Percentiles rank a stretch among this genome's conserved stretches.
These are phyloP conservation scores for Suillus discolor DNA, from an alignment of 768 basidiomycete genomes.

Conservation along the genomic window DNA sequence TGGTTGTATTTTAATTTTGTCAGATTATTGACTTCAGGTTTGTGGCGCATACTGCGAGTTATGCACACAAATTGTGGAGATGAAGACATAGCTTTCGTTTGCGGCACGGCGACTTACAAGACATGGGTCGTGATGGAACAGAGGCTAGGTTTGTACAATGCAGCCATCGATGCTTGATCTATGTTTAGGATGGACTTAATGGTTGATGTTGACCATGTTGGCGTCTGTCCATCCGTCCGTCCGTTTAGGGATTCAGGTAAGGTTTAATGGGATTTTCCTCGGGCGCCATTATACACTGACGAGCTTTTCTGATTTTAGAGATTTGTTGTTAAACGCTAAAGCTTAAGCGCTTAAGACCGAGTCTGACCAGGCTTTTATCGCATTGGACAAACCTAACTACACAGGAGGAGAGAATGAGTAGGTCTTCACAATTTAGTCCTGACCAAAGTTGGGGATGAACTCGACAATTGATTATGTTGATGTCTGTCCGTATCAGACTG, in stretches of 20 bases:
- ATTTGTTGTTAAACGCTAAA: background rate
- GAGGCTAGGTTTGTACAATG: background rate
- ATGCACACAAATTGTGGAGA: background rate
- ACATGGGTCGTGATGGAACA: background rate
- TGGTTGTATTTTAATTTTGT: background rate
- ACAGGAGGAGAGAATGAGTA: background rate
- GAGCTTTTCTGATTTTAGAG: background rate
- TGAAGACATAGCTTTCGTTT: background rate
- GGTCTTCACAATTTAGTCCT: background rate
- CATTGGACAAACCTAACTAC: background rate
- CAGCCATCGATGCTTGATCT: background rate
- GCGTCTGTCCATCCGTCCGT: no score
- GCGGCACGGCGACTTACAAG: background rate
- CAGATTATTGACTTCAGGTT: background rate
- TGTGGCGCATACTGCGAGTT: background rate
- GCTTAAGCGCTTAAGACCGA: background rate
- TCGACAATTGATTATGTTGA: background rate
- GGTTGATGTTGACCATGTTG: background rate
- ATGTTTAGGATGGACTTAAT: background rate
- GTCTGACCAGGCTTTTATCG: background rate
- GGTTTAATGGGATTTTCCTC: background rate
- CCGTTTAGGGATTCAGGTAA: background rate
- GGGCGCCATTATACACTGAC: background rate
- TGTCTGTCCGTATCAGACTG: background rate
- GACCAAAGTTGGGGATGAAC: background rate